Evolutionary conservation across 2,329 filamentous ascomycete species (phyloP), one percentile per base, ranked within the genome.

Genomic region (Alternaria atra): DNA sequence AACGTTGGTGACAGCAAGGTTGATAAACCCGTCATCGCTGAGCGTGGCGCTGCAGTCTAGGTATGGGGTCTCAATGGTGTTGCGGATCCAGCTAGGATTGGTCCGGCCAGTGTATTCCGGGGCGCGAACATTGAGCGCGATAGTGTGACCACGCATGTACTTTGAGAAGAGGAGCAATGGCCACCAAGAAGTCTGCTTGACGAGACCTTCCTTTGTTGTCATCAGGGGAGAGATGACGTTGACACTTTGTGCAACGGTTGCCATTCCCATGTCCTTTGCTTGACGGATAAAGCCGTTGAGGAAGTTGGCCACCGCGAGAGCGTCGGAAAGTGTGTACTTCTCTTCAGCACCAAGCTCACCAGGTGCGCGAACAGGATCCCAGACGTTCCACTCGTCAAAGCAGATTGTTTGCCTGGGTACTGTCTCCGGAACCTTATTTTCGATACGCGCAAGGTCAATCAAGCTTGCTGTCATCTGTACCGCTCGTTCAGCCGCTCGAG

Each of bases 321-420:
- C 90, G 67, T 93, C 91, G 0, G 89, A 91, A 7, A 93, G 84
- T 0, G 89, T 92, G 80, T 93, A 80, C 46, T 74, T 77, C 74
- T 93, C 90, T 78, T 93, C 91, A 6, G 89, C 91, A 15, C 91
- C 91, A 61, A 85, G 77, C 69, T 90, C 87, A 15, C 91, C 91
- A 0, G 89, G 89, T 0, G 91, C 90, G 8, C 90, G 86, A 54
- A 84, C 82, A 0, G 90, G 89, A 69, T 92, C 90, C 91, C 91
- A 94, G 8, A 93, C 90, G 75, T 93, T 94, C 91, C 91, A 93
- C 78, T 93, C 91, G 74, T 94, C 91, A 73, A 93, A 93, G 82
- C 91, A 93, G 74, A 94, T 92, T 52, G 85, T 90, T 47, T 87
- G 89, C 4, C 85, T 81, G 4, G 86, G 85, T n/a, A 89, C 85